Conservation (phyloP, 495 filamentous ascomycete species). For the Penicillium roqueforti region DNA sequence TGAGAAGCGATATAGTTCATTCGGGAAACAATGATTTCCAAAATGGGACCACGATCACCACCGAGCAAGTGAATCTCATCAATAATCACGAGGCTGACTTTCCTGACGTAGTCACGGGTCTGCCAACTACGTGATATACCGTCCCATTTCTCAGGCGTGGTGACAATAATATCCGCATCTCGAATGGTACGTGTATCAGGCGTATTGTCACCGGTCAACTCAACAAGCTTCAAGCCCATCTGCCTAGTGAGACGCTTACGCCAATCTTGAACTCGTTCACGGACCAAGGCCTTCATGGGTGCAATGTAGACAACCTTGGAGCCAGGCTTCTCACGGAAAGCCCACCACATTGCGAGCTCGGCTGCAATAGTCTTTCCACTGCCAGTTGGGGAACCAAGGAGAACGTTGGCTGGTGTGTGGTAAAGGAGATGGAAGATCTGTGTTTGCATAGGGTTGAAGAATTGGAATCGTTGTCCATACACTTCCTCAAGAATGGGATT, state of each 20-base stretch:
- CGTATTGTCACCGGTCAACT: constrained; percentile 97
- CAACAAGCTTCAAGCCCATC: constrained; percentile 87
- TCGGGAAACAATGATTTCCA: constrained; percentile 97
- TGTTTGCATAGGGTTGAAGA: constrained; percentile 99
- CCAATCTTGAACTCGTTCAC: constrained; percentile 97
- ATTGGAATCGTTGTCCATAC: constrained; percentile 83
- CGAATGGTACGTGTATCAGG: constrained; percentile 92
- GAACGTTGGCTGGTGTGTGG: constrained; percentile 82
- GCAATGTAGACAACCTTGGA: constrained; percentile 99
- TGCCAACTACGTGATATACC: constrained; percentile 99
- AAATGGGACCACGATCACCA: constrained; percentile 91
- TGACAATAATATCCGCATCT: constrained; percentile 96
- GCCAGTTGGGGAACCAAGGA: constrained; percentile 95
- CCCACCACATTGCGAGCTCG: constrained; percentile 99
- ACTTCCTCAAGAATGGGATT: constrained; percentile 83
- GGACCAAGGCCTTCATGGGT: constrained; percentile 97
- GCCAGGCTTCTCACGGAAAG: constrained; percentile 90
- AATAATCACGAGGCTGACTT: constrained; percentile 95
- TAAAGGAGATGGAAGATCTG: constrained; percentile 96
- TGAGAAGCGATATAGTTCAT: constrained; percentile 99
- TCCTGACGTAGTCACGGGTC: constrained; percentile 88
- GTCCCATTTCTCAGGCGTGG: constrained; percentile 99
- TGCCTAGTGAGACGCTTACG: constrained; percentile 72
- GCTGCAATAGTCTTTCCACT: constrained; percentile 96
- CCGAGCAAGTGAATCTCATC: constrained; percentile 97